phyloP scores from a whole-genome alignment of 495 filamentous ascomycete genomes.

The Penicillium bialowiezense region DNA sequence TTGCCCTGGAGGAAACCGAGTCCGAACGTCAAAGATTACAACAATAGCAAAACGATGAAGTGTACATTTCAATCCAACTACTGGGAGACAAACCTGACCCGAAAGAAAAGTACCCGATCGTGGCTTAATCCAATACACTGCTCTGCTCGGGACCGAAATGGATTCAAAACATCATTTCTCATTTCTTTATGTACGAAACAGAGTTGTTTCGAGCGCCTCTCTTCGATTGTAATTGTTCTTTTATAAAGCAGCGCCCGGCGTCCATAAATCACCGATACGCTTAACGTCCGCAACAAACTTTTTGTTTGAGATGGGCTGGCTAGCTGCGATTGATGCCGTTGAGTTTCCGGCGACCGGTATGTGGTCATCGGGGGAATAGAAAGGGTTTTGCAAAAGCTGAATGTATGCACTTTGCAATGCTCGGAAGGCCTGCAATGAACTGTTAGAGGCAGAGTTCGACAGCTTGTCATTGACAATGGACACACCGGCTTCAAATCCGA shows the following conservation, averaged over 20 bases:
- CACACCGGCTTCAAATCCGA: conserved; percentile 76
- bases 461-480: conserved; percentile 3
- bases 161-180: too few species aligned
- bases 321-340: conserved; percentile 28
- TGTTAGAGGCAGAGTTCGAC: conserved; percentile 7
- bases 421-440: conserved; percentile 66
- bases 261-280: conserved; percentile 71
- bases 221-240: not conserved
- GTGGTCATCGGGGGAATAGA: conserved; percentile 88
- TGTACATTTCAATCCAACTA: not conserved
- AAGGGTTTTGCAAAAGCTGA: conserved; percentile 85
- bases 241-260: conserved; percentile 50
- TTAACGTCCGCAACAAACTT: conserved; percentile 80
- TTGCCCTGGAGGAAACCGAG: conserved; percentile 73
- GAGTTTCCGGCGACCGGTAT: conserved; percentile 41
- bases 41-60: not conserved
- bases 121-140: too few species aligned
- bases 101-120: too few species aligned
- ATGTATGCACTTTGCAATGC: conserved; percentile 92
- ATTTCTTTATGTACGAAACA: too few species aligned
- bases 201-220: too few species aligned
- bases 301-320: conserved; percentile 70
- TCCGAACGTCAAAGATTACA: not conserved
- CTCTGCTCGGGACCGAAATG: too few species aligned
- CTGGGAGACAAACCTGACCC: too few species aligned